Base-by-base conservation (phyloP, 306 rosid species). In the Lathyrus aphaca region DNA sequence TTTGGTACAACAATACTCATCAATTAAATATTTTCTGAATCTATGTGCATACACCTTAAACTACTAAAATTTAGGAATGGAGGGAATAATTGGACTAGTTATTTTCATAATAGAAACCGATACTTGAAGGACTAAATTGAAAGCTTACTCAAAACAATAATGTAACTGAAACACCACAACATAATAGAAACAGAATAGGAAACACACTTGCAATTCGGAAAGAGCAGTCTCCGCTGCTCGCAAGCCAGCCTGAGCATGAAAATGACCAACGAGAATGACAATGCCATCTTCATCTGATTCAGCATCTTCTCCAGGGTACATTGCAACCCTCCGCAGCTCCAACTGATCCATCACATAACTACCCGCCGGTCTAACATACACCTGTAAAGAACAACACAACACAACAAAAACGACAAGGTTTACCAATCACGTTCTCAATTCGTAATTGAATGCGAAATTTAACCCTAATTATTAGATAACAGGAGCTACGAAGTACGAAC, bases 361-460 rank as follows among this genome's bases (percentile, higher is more conserved):
- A 44, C 97, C 98, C 15, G 98, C 97, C 19, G 98, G 98, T 80
- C 98, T 90, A 14, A 94, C 97, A 72, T 94, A 94, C 6, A 94
- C 96, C 98, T 94, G 66, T 15, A 68, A 37, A 27, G 9, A n/a
- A 14, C 12, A 55, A 3, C 6, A 63, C 35, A 61, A 18, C 39
- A 57, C 16, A 35, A 18, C 39, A 56, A 9, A 35, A 64, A 64
- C 57, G 4, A 43, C 14, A 14, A 9, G 4, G 35, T 51, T 70
- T 21, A 29, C 8, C 23, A 27, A 56, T 44, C 54, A 45, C 23
- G 55, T 5, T 3, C 44, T 14, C 14, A 21, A 1, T 64, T 57
- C 48, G 27, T 27, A 57, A 2, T 45, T 39, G 25, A 69, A 56
- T 16, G 18, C 21, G 5, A 21, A 21, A 49, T 14, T 2, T 6